A percentile compares a stretch with the other conserved stretches of the same genome.
phyloP scores from a whole-genome alignment of 306 rosid species.

The Corylus americana region DNA sequence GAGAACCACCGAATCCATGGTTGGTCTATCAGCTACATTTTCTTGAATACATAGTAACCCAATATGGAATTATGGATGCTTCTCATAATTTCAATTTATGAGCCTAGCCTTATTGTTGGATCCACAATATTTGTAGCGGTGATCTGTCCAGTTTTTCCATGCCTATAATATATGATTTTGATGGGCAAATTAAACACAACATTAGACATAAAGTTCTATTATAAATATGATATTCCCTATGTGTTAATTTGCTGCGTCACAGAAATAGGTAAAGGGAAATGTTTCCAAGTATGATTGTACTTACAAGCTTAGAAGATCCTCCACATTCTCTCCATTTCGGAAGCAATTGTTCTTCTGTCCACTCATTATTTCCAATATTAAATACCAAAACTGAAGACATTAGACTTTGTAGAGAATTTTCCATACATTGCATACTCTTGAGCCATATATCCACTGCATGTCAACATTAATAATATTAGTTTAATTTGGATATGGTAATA shows the following conservation, averaged over 20 bases:
- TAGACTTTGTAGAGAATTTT: conserved; percentile 22
- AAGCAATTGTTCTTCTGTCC: conserved; percentile 15
- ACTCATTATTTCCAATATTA: conserved; percentile 13
- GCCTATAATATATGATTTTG: not conserved
- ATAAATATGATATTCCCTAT: not conserved
- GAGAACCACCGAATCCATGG: conserved; percentile 40
- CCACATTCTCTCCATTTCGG: conserved; percentile 7
- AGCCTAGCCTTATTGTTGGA: not conserved
- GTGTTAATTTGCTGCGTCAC: not conserved
- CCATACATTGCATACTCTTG: conserved; percentile 40
- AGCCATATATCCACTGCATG: conserved; percentile 37
- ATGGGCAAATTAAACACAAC: not conserved
- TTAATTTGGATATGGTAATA: too few relatives aligned
- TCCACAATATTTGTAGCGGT: conserved; percentile 10
- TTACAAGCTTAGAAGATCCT: conserved; percentile 26
- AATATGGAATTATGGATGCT: conserved; percentile 43
- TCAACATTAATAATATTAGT: not conserved
- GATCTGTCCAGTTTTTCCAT: conserved; percentile 34
- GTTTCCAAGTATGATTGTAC: not conserved
- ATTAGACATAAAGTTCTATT: not conserved
- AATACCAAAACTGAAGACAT: conserved; percentile 20
- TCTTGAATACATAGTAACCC: conserved; percentile 63
- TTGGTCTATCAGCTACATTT: conserved; percentile 42
- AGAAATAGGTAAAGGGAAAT: not conserved
- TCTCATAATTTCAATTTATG: conserved; percentile 26